Percentiles rank a stretch among this genome's conserved stretches.
Evolutionary conservation across 306 rosid genomes (phyloP).

Genomic region (Amphicarpaea edgeworthii): DNA sequence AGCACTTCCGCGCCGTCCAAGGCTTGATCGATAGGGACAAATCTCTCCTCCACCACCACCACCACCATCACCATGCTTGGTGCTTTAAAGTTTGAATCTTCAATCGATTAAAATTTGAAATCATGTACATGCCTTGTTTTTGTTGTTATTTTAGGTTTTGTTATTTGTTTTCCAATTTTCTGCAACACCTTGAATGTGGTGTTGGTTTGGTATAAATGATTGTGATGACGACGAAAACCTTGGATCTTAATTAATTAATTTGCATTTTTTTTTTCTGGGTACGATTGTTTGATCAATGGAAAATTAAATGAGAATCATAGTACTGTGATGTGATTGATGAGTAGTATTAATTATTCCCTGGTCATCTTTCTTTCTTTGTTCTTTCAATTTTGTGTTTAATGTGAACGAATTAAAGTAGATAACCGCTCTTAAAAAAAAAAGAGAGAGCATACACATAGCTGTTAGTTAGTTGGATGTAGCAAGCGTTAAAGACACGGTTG

Average conservation of each 20-base stretch:
- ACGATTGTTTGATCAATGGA: slow-evolving; percentile 36
- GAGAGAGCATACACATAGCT: slow-evolving; percentile 15
- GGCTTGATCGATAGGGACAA: slow-evolving; percentile 66
- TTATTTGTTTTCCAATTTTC: background rate
- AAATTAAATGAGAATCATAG: slow-evolving; percentile 30
- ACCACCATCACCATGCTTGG: slow-evolving; percentile 72
- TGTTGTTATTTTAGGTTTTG: background rate
- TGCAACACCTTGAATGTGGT: slow-evolving; percentile 43
- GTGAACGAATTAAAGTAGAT: slow-evolving; percentile 41
- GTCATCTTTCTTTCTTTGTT: slow-evolving; percentile 2
- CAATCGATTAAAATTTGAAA: no score
- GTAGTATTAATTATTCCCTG: background rate
- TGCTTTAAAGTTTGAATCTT: slow-evolving; percentile 75
- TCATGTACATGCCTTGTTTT: slow-evolving; percentile 29
- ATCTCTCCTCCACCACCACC: slow-evolving; percentile 53
- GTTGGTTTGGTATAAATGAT: slow-evolving; percentile 15
- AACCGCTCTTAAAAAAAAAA: background rate
- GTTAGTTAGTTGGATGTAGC: slow-evolving; percentile 35
- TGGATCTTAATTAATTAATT: slow-evolving; percentile 33
- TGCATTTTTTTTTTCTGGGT: slow-evolving; percentile 39
- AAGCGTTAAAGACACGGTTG: slow-evolving; percentile 52
- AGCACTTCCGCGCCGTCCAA: slow-evolving; percentile 77
- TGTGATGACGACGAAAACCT: slow-evolving; percentile 43
- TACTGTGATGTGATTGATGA: slow-evolving; percentile 23
- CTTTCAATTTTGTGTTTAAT: background rate